Evolutionary conservation across 1,284 basidiomycete genomes (phyloP), one percentile per base, ranked within the genome.

Genomic region (Trichosporon coremiiforme): DNA sequence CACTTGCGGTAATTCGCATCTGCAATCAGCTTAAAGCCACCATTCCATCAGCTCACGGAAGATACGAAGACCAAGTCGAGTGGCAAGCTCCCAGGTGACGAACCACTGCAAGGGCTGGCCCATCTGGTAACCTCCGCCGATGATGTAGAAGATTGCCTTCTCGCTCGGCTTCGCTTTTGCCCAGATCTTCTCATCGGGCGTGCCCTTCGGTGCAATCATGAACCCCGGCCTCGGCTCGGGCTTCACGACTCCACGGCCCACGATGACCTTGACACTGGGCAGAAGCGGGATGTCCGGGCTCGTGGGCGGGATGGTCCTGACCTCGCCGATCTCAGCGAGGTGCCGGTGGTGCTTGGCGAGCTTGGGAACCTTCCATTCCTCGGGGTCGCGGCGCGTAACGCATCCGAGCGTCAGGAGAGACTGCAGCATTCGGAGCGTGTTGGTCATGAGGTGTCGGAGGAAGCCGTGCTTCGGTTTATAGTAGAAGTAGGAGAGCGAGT

Each of bases 1-100:
- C 57, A 65, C 25, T 73, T 73, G 35, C 72, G 69, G 68, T 73
- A 73, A 50, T 73, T 73, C 2, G 68, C 65, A 3, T 60, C 68
- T 68, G 35, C 12, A 4, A 41, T 50, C 31, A 50, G 66, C 15
- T 20, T 4, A 20, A n/a, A n/a, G 17, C 2, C 4, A 17, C 8
- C 36, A 31, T 4, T 17, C 31, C 5, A 25, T 12, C 6, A 65
- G 63, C 36, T 45, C 33, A 64, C 65, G 62, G 15, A 64, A 62
- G 17, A 69, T 66, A 4, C 57, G 36, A 1, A 68, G 62, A 4
- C 35, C 35, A 6, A 60, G 57, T 8, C 57, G 1, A 1, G 57
- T 60, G 10, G 31, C 31, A 7, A 68, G 62, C 17, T 68, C 67
- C 67, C 67, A 68, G 4, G 53, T 33, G 33, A 55, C n/a, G 53